Percentiles rank a stretch among this genome's conserved stretches.
Conservation (phyloP, 2,329 filamentous ascomycete genomes). For the Monilinia polystroma region DNA sequence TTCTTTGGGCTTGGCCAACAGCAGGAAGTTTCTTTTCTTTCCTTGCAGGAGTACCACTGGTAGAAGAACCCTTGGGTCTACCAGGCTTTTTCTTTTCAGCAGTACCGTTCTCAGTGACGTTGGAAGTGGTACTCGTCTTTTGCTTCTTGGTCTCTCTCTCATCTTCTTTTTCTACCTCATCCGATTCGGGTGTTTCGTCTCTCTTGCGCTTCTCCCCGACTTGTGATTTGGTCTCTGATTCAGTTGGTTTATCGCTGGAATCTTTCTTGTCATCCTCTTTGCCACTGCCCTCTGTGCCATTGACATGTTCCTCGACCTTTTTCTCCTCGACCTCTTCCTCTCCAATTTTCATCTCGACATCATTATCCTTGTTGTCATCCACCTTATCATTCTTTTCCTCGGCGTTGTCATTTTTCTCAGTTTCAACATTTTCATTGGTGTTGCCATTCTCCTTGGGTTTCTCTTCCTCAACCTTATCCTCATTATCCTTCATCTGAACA, state of each 20-base stretch:
- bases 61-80: slow-evolving; percentile 29
- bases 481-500: slow-evolving; percentile 22
- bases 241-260: slow-evolving; percentile 22
- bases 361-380: slow-evolving; percentile 22
- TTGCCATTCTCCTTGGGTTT: slow-evolving; percentile 28
- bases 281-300: slow-evolving; percentile 40
- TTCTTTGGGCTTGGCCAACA: slow-evolving; percentile 33
- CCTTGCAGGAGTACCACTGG: slow-evolving; percentile 22
- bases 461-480: slow-evolving; percentile 27
- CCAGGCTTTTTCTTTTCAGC: slow-evolving; percentile 36
- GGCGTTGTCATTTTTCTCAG: slow-evolving; percentile 24
- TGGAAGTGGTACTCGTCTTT: slow-evolving; percentile 25
- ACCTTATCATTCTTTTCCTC: slow-evolving; percentile 24
- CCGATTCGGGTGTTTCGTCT: slow-evolving; percentile 31
- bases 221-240: slow-evolving; percentile 25
- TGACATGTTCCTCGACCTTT: slow-evolving; percentile 16
- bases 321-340: slow-evolving; percentile 39
- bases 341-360: slow-evolving; percentile 25
- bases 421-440: slow-evolving; percentile 26
- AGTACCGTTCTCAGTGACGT: slow-evolving; percentile 20
- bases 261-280: slow-evolving; percentile 33
- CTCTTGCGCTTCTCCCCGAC: slow-evolving; percentile 36
- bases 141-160: slow-evolving; percentile 30
- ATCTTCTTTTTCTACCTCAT: slow-evolving; percentile 29
- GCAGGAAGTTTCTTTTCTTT: slow-evolving; percentile 38